These are phyloP conservation scores for Russula compacta DNA, from an alignment of 768 basidiomycete species.

Conservation along the genomic window DNA sequence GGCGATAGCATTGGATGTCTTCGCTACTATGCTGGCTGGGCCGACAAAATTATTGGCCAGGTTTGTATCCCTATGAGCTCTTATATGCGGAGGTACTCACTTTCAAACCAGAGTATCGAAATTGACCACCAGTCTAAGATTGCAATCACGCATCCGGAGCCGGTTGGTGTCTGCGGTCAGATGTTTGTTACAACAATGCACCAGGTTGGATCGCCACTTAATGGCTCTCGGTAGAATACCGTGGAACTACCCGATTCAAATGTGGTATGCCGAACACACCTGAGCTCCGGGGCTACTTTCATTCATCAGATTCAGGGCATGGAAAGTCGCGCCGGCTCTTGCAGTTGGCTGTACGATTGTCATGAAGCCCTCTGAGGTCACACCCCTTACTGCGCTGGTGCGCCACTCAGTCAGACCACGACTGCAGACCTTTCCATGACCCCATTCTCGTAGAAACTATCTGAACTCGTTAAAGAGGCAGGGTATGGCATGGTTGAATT, in stretches of 20 bases:
- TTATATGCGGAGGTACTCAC: background rate
- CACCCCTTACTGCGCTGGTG: conserved; percentile 76
- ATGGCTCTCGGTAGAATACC: conserved; percentile 49
- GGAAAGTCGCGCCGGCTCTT: conserved; percentile 92
- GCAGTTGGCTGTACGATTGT: conserved; percentile 89
- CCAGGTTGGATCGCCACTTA: conserved; percentile 12
- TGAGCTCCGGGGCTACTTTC: background rate
- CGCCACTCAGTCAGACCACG: conserved; percentile 18
- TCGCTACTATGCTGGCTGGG: conserved; percentile 93
- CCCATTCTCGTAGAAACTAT: conserved; percentile 50
- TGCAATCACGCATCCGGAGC: conserved; percentile 81
- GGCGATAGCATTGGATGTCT: conserved; percentile 69
- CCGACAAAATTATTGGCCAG: conserved; percentile 89
- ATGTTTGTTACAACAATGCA: conserved; percentile 41
- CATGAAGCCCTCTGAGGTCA: conserved; percentile 90
- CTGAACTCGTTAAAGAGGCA: conserved; percentile 72
- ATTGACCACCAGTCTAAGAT: conserved; percentile 72
- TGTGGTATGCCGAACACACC: conserved; percentile 45
- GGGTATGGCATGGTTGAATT: conserved; percentile 41
- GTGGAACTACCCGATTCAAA: conserved; percentile 88
- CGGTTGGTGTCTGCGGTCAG: conserved; percentile 92
- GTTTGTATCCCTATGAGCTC: conserved; percentile 30
- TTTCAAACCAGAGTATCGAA: conserved; percentile 54
- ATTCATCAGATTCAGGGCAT: conserved; percentile 40
- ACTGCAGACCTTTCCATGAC: conserved; percentile 12